Percentiles rank a stretch among this genome's conserved stretches.
phyloP scores from a whole-genome alignment of 2,329 filamentous ascomycete species.

The Sporothrix variecibatus region DNA sequence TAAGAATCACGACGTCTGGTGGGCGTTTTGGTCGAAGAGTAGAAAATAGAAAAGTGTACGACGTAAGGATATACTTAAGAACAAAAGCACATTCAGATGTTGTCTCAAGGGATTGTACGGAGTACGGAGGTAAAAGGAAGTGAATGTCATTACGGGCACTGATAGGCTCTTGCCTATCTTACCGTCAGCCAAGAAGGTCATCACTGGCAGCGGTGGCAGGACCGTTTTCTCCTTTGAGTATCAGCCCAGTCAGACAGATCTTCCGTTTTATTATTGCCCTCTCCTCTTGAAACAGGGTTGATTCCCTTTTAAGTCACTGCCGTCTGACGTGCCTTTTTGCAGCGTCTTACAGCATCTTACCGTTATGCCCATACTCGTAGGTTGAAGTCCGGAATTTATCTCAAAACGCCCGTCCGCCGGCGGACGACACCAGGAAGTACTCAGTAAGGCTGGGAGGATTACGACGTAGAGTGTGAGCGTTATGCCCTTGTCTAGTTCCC shows the following conservation, averaged over 20 bases:
- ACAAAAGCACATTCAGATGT: too few relatives aligned
- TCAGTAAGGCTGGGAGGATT: neutral
- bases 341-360: slow-evolving; percentile 2
- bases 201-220: neutral
- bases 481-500: neutral
- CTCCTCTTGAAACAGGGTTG: neutral
- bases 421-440: neutral
- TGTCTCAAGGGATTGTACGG: too few relatives aligned
- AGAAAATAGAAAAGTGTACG: too few relatives aligned
- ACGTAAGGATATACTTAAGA: too few relatives aligned
- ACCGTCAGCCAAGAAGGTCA: neutral
- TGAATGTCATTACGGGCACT: neutral
- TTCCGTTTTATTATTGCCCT: neutral
- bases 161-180: neutral
- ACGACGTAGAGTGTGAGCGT: neutral
- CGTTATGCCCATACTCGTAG: neutral
- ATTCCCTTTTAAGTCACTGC: neutral
- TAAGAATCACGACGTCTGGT: too few relatives aligned
- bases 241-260: neutral
- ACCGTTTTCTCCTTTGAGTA: neutral
- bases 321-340: neutral
- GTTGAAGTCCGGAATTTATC: neutral
- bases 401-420: slow-evolving; percentile 13
- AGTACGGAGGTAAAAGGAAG: too few relatives aligned
- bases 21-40: too few relatives aligned